Conservation (phyloP, 371 early-diverging fungal genomes). For the Furculomyces boomerangus region DNA sequence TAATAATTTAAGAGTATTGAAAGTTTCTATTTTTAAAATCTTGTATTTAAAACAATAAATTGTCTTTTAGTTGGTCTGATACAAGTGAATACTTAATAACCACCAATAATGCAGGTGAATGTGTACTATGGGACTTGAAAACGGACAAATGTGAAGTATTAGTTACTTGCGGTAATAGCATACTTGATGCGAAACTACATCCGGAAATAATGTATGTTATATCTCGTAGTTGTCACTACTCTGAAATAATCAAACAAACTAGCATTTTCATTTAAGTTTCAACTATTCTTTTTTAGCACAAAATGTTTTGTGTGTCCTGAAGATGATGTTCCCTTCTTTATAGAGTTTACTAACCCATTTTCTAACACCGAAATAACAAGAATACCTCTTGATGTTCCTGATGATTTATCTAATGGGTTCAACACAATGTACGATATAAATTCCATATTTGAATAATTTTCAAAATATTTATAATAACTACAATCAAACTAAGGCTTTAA, state of each 20-base stretch:
- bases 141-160: constrained; percentile 2
- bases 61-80: constrained; percentile 36
- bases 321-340: background rate
- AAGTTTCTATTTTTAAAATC: background rate
- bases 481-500: background rate
- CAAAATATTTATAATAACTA: background rate
- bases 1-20: background rate
- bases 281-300: background rate
- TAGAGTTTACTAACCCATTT: background rate
- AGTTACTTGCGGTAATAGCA: background rate
- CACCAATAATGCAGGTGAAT: constrained; percentile 56
- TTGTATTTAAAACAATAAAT: background rate
- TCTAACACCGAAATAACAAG: background rate
- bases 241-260: background rate
- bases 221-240: too few relatives aligned
- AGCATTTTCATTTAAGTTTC: background rate
- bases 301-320: background rate
- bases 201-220: background rate
- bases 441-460: background rate
- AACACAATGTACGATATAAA: background rate
- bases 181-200: background rate
- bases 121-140: constrained; percentile 74
- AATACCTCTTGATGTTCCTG: background rate
- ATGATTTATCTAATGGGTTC: background rate
- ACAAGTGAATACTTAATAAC: constrained; percentile 48